phyloP scores from a whole-genome alignment of 1,139 yeast genomes.

The Debaryomyces sp. region DNA sequence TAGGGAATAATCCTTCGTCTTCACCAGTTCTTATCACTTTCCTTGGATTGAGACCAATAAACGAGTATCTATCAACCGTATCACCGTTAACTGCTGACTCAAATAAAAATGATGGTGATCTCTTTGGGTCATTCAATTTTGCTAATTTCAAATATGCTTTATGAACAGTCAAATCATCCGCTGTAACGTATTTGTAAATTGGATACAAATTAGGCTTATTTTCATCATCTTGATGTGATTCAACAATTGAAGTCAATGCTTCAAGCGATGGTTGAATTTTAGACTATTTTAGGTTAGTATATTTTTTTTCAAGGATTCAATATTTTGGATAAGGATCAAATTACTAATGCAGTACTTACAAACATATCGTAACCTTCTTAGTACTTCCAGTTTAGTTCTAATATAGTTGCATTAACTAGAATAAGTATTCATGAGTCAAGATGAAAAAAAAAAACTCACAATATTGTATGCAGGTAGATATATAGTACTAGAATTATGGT shows the following conservation, averaged over 20 bases:
- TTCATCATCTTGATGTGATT: constrained; percentile 33
- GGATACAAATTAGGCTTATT: constrained; percentile 68
- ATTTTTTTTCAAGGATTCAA: neutral
- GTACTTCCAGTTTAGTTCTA: neutral
- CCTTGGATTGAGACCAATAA: constrained; percentile 84
- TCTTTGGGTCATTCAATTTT: constrained; percentile 60
- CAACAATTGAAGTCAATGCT: constrained; percentile 47
- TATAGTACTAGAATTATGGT: neutral
- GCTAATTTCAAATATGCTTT: constrained; percentile 86
- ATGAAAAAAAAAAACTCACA: constrained; percentile 5
- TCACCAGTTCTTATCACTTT: constrained; percentile 82
- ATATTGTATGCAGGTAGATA: constrained; percentile 7
- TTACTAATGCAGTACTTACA: constrained; percentile 11
- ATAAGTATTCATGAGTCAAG: constrained; percentile 5
- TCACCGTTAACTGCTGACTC: constrained; percentile 92
- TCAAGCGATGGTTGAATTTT: constrained; percentile 65
- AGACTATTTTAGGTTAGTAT: constrained; percentile 24
- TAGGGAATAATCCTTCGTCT: constrained; percentile 30
- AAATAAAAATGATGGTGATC: constrained; percentile 74
- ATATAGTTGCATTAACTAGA: neutral
- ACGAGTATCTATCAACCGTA: constrained; percentile 84
- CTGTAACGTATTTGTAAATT: constrained; percentile 70
- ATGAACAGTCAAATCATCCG: constrained; percentile 84
- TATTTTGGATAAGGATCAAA: too few relatives aligned
- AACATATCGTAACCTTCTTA: constrained; percentile 9